Evolutionary conservation across 148 eudicot species (phyloP).

Genomic region (Rheum nobile): DNA sequence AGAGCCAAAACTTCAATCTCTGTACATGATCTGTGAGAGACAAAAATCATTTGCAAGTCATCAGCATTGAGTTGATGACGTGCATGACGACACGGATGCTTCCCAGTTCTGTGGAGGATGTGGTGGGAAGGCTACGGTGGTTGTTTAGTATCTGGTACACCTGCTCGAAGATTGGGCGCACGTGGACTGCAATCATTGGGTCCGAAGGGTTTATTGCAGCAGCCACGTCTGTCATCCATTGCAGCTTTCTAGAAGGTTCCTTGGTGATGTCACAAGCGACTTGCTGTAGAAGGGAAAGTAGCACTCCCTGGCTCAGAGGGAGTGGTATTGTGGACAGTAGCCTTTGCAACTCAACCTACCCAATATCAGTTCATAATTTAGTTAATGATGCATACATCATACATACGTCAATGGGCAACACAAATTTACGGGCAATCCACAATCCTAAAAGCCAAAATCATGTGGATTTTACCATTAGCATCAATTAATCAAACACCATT

Average conservation of each 20-base stretch:
- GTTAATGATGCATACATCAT: background rate
- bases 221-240: constrained; percentile 81
- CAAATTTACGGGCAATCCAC: too few relatives aligned
- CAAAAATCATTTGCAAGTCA: constrained; percentile 45
- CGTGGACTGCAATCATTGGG: constrained; percentile 68
- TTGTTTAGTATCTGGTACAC: constrained; percentile 79
- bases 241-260: constrained; percentile 51
- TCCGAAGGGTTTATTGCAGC: constrained; percentile 66
- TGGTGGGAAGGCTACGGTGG: constrained; percentile 54
- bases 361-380: background rate
- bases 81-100: constrained; percentile 64
- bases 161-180: constrained; percentile 83
- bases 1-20: background rate
- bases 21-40: background rate
- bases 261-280: constrained; percentile 71
- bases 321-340: constrained; percentile 39
- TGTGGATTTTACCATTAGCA: too few relatives aligned
- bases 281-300: constrained; percentile 94
- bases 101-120: constrained; percentile 37
- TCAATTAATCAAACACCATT: too few relatives aligned
- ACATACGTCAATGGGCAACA: too few relatives aligned
- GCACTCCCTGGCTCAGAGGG: constrained; percentile 85
- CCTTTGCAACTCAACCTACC: constrained; percentile 66
- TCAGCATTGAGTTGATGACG: constrained; percentile 76
- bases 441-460: background rate